A percentile compares a stretch with the other conserved stretches of the same genome.
Conservation (phyloP, 352 stramenopile genomes). For the Phytophthora vignae region DNA sequence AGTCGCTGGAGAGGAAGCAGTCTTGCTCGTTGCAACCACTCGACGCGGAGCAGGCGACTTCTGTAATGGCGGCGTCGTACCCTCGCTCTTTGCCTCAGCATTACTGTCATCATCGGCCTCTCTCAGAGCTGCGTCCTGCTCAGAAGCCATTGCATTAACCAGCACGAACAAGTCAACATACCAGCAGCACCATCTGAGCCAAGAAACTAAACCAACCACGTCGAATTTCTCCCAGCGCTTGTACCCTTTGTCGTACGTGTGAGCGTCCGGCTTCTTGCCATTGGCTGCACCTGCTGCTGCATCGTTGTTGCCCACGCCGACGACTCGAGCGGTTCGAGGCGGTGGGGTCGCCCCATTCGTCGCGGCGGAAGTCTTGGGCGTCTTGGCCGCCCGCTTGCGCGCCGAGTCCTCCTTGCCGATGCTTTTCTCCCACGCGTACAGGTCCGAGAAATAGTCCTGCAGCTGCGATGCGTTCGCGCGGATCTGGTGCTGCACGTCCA, state of each 20-base stretch:
- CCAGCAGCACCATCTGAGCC: neutral
- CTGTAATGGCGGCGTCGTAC: neutral
- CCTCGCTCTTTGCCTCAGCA: neutral
- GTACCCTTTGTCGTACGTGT: constrained; percentile 93
- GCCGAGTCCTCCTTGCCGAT: constrained; percentile 64
- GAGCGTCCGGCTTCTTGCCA: constrained; percentile 55
- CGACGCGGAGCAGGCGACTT: constrained; percentile 2
- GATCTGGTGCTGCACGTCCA: constrained; percentile 87
- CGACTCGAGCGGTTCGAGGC: constrained; percentile 26
- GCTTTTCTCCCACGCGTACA: constrained; percentile 83
- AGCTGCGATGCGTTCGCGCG: constrained; percentile 78
- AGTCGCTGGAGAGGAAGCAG: neutral
- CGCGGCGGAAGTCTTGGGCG: constrained; percentile 10
- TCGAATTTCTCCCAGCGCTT: constrained; percentile 92
- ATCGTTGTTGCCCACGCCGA: constrained; percentile 2
- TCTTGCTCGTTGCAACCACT: constrained; percentile 14
- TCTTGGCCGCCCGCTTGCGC: constrained; percentile 33
- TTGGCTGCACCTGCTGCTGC: neutral
- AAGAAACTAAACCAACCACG: constrained; percentile 51
- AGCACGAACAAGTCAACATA: neutral
- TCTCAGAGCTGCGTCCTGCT: constrained; percentile 57
- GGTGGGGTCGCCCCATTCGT: constrained; percentile 10
- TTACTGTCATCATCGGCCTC: constrained; percentile 43
- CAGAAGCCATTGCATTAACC: neutral
- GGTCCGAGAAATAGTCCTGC: constrained; percentile 80